phyloP scores from a whole-genome alignment of 2,329 filamentous ascomycete species.

The Colletotrichum truncatum region DNA sequence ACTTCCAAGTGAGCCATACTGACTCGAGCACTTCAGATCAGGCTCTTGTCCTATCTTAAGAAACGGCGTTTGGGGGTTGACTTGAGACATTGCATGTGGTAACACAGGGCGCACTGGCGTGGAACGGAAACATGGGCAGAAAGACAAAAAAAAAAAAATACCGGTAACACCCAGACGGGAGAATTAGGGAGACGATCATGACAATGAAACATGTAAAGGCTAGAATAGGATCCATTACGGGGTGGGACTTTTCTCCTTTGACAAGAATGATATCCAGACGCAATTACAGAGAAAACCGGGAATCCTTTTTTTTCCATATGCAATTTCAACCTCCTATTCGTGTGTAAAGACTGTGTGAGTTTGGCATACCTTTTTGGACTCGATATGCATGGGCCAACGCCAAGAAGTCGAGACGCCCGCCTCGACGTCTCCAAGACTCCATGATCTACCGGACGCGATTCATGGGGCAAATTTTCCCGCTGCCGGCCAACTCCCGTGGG shows the following conservation, averaged over 20 bases:
- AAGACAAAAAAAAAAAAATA: too few relatives aligned
- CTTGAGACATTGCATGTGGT: background rate
- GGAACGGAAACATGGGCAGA: too few relatives aligned
- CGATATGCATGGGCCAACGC: too few relatives aligned
- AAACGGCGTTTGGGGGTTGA: background rate
- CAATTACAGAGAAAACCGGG: too few relatives aligned
- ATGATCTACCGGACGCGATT: too few relatives aligned
- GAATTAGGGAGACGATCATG: constrained; percentile 9
- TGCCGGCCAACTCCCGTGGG: background rate
- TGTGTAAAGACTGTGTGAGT: too few relatives aligned
- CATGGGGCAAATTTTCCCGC: background rate
- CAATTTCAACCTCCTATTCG: too few relatives aligned
- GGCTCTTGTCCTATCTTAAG: background rate
- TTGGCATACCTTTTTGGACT: too few relatives aligned
- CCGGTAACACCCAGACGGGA: too few relatives aligned
- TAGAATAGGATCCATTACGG: background rate
- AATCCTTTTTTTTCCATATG: too few relatives aligned
- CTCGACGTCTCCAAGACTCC: background rate
- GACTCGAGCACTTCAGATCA: background rate
- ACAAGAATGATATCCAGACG: background rate
- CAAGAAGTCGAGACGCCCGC: too few relatives aligned
- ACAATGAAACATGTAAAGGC: background rate
- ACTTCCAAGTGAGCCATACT: background rate
- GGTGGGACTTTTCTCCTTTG: background rate
- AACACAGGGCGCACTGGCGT: background rate